Percentiles rank a stretch among this genome's conserved stretches.
Conservation (phyloP, 176 grass and related monocot species). For the Cenchrus purpureus region DNA sequence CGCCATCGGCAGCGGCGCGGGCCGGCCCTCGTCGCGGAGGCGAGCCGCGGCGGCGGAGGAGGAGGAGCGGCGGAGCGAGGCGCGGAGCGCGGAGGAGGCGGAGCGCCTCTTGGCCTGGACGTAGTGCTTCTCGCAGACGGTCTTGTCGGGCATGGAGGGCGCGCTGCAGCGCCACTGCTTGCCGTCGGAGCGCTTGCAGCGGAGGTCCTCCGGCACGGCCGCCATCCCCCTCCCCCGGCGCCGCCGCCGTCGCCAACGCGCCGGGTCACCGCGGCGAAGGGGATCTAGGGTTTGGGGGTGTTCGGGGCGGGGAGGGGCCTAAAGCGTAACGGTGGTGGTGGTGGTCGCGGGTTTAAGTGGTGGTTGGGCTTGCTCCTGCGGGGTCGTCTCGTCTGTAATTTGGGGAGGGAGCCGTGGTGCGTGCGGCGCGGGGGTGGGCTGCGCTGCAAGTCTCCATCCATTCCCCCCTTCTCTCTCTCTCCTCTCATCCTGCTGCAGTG, state of each 20-base stretch:
- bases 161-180: constrained; percentile 99
- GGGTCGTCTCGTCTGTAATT: constrained; percentile 19
- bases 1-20: constrained; percentile 24
- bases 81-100: constrained; percentile 84
- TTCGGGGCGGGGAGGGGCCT: not conserved
- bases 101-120: constrained; percentile 97
- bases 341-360: constrained; percentile 37
- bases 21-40: constrained; percentile 18
- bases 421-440: constrained; percentile 23
- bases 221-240: constrained; percentile 39
- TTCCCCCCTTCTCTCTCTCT: not conserved
- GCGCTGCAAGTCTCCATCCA: constrained; percentile 54
- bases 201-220: constrained; percentile 74
- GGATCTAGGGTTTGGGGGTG: constrained; percentile 54
- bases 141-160: constrained; percentile 91
- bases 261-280: constrained; percentile 16
- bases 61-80: constrained; percentile 68
- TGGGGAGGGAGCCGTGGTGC: constrained; percentile 33
- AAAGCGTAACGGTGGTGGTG: constrained; percentile 39
- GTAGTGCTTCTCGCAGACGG: constrained; percentile 98
- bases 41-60: constrained; percentile 1
- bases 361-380: constrained; percentile 42
- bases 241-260: not conserved
- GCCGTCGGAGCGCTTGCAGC: constrained; percentile 98
- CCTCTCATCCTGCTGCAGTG: not conserved